Evolutionary conservation across 768 basidiomycete species (phyloP).

Genomic region (Phanerodontia chrysosporium): DNA sequence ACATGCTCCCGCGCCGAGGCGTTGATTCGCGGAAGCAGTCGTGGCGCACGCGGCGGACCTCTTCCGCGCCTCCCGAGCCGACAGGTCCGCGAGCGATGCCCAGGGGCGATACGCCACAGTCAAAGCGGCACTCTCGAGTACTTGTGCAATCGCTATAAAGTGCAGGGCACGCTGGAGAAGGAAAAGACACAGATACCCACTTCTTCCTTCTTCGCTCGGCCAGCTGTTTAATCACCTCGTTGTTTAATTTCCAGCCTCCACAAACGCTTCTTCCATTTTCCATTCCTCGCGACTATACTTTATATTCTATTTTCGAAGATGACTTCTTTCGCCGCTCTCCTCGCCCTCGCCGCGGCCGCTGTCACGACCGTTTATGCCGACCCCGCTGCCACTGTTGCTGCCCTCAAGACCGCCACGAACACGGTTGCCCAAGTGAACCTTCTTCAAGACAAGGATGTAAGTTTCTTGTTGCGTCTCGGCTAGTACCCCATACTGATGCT

Average conservation of each 20-base stretch:
- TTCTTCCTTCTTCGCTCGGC: background rate
- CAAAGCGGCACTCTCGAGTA: too few species aligned
- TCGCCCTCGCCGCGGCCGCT: conserved; percentile 13
- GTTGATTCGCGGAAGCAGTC: too few species aligned
- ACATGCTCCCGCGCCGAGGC: too few species aligned
- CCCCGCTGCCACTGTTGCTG: conserved; percentile 13
- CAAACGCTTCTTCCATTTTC: background rate
- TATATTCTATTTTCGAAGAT: conserved; percentile 7
- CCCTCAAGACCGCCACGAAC: conserved; percentile 18
- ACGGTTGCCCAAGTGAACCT: conserved; percentile 20
- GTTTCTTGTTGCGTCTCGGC: background rate
- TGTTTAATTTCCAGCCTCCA: background rate
- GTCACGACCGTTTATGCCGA: conserved; percentile 5
- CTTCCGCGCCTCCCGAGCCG: background rate
- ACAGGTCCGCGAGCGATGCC: background rate
- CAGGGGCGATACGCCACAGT: background rate
- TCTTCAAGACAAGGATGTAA: conserved; percentile 21
- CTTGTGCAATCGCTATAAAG: too few species aligned
- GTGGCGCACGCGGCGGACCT: background rate
- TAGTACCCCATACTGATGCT: background rate
- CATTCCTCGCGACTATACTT: too few species aligned
- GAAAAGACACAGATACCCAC: background rate
- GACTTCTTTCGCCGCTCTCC: conserved; percentile 13
- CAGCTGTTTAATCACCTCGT: background rate
- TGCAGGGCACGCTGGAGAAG: background rate